These are phyloP conservation scores for Tolypocladium paradoxum DNA, from an alignment of 2,329 filamentous ascomycete genomes.

Conservation along the genomic window DNA sequence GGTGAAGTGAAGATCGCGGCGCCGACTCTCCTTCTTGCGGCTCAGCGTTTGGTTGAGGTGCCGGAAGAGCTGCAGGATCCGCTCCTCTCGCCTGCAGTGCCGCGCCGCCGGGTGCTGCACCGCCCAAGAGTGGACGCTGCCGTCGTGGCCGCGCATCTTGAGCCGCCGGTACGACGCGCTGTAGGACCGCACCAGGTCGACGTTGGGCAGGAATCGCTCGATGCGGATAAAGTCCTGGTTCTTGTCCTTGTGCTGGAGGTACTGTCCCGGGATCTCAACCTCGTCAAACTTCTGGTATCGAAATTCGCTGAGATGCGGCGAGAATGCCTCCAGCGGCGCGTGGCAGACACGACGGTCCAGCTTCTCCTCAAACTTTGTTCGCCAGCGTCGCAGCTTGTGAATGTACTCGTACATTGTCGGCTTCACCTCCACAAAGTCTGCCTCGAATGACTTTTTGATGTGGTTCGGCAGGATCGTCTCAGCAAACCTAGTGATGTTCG, in stretches of 20 bases:
- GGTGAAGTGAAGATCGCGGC: constrained; percentile 91
- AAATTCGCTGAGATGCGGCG: constrained; percentile 90
- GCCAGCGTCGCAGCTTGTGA: constrained; percentile 88
- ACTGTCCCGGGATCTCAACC: constrained; percentile 94
- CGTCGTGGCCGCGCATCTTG: constrained; percentile 94
- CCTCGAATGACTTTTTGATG: constrained; percentile 92
- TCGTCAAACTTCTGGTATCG: constrained; percentile 97
- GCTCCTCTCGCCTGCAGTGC: constrained; percentile 86
- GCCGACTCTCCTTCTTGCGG: constrained; percentile 89
- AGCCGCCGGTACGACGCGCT: constrained; percentile 85
- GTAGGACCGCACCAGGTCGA: constrained; percentile 84
- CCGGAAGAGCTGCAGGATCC: constrained; percentile 90
- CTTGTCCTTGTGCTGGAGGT: constrained; percentile 95
- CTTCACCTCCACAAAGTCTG: constrained; percentile 91
- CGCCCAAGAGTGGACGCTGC: constrained; percentile 91
- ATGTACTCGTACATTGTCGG: constrained; percentile 99
- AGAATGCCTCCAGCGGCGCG: constrained; percentile 73
- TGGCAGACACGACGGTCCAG: constrained; percentile 71
- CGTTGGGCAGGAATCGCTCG: constrained; percentile 89
- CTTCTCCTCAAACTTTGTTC: constrained; percentile 96
- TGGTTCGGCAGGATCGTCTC: constrained; percentile 91
- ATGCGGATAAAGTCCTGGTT: constrained; percentile 98
- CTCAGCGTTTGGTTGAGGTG: constrained; percentile 89
- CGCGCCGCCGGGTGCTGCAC: constrained; percentile 91
- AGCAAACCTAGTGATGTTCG: constrained; percentile 92